Percentiles rank a stretch among this genome's conserved stretches.
Conservation (phyloP, 2,329 filamentous ascomycete genomes). For the Paraconiothyrium sp. region DNA sequence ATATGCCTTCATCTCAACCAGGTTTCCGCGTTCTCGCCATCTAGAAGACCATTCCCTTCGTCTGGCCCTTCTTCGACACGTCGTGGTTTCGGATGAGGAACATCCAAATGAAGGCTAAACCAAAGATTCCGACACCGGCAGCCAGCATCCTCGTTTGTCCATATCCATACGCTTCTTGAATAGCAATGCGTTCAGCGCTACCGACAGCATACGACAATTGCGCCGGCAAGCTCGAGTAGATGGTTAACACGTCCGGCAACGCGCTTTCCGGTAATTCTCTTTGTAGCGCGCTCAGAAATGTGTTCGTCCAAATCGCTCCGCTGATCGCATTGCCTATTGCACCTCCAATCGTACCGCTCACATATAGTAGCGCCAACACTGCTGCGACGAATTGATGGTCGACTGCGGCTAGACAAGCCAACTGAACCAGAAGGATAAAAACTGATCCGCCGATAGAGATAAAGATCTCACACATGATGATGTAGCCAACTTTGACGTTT, state of each 20-base stretch:
- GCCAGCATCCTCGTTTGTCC: slow-evolving; percentile 22
- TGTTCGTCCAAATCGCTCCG: slow-evolving; percentile 14
- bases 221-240: slow-evolving; percentile 62
- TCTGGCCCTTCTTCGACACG: slow-evolving; percentile 18
- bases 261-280: slow-evolving; percentile 51
- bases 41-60: slow-evolving; percentile 24
- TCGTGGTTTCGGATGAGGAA: slow-evolving; percentile 26
- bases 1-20: background rate
- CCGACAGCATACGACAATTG: slow-evolving; percentile 65
- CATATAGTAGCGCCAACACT: slow-evolving; percentile 65
- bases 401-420: slow-evolving; percentile 58
- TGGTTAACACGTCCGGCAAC: slow-evolving; percentile 43
- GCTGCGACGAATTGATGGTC: slow-evolving; percentile 66
- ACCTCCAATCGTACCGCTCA: slow-evolving; percentile 3
- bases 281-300: slow-evolving; percentile 23
- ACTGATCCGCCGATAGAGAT: slow-evolving; percentile 49
- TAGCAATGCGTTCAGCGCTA: slow-evolving; percentile 55
- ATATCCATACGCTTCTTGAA: slow-evolving; percentile 40
- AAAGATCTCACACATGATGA: slow-evolving; percentile 29
- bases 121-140: slow-evolving; percentile 21
- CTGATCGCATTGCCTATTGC: slow-evolving; percentile 11
- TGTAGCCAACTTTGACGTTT: slow-evolving; percentile 48
- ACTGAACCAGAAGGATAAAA: slow-evolving; percentile 62
- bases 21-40: background rate
- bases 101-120: slow-evolving; percentile 19